Evolutionary conservation across 192 early-diverging fungal genomes (phyloP).

Genomic region (Dissophora ornata): DNA sequence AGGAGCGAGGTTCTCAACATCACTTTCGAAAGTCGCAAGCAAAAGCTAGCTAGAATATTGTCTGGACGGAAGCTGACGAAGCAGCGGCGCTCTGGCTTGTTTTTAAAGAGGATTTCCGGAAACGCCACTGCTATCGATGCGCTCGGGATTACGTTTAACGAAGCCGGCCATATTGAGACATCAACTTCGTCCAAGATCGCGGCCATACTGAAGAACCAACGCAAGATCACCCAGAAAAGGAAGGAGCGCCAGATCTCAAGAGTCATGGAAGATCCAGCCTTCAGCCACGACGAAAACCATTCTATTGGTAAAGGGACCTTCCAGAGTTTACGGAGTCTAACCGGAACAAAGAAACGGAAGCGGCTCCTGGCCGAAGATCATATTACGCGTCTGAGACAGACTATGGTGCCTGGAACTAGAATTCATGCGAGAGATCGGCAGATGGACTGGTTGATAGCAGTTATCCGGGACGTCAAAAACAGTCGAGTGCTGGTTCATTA

Average conservation of each 20-base stretch:
- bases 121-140: neutral
- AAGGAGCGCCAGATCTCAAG: neutral
- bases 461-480: slow-evolving; percentile 67
- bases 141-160: slow-evolving; percentile 33
- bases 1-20: slow-evolving; percentile 11
- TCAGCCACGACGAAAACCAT: neutral
- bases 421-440: slow-evolving; percentile 70
- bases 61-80: slow-evolving; percentile 5
- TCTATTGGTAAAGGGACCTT: neutral
- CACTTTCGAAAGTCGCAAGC: slow-evolving; percentile 13
- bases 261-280: slow-evolving; percentile 6
- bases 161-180: slow-evolving; percentile 46
- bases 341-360: slow-evolving; percentile 17
- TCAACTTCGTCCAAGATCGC: neutral
- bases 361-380: slow-evolving; percentile 16
- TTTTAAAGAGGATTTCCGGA: slow-evolving; percentile 18
- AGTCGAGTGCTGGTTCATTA: slow-evolving; percentile 72
- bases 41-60: slow-evolving; percentile 10
- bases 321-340: slow-evolving; percentile 39
- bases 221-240: slow-evolving; percentile 16
- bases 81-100: slow-evolving; percentile 9
- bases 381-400: slow-evolving; percentile 33
- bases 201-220: neutral
- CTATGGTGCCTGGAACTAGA: slow-evolving; percentile 43
- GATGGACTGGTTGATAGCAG: slow-evolving; percentile 68